These are phyloP conservation scores for Ophiosphaerella herpotricha DNA, from an alignment of 2,329 filamentous ascomycete species.

Conservation along the genomic window DNA sequence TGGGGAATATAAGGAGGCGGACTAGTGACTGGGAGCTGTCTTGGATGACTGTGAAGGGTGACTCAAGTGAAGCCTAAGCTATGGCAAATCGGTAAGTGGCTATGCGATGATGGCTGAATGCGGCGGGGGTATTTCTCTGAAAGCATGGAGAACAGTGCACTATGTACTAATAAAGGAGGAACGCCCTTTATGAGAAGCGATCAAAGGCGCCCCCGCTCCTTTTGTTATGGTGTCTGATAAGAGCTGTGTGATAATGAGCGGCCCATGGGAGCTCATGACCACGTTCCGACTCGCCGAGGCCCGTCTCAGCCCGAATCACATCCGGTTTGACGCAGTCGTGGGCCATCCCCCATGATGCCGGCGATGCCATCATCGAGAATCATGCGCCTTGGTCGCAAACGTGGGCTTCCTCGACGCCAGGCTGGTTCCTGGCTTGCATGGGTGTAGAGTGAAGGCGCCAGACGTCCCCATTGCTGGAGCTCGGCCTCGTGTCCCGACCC, in stretches of 20 bases:
- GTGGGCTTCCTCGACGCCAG: slow-evolving; percentile 41
- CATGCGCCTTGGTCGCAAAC: slow-evolving; percentile 39
- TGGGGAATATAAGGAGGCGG: slow-evolving; percentile 29
- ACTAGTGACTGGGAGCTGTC: slow-evolving; percentile 38
- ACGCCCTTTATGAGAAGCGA: slow-evolving; percentile 29
- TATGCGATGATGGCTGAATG: slow-evolving; percentile 28
- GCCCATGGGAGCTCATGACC: slow-evolving; percentile 23
- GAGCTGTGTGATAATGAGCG: slow-evolving; percentile 20
- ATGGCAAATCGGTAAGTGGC: slow-evolving; percentile 29
- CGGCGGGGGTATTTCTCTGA: slow-evolving; percentile 19
- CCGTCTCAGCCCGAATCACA: slow-evolving; percentile 25
- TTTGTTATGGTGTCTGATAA: slow-evolving; percentile 32
- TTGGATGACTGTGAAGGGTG: slow-evolving; percentile 42
- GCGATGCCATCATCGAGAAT: slow-evolving; percentile 40
- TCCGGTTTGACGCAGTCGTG: slow-evolving; percentile 29
- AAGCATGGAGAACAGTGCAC: slow-evolving; percentile 23
- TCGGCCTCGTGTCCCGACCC: slow-evolving; percentile 19
- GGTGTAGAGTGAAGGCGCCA: slow-evolving; percentile 10
- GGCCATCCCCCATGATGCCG: not conserved
- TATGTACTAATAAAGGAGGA: slow-evolving; percentile 9
- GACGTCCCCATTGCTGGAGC: slow-evolving; percentile 5
- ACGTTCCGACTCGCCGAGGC: slow-evolving; percentile 39
- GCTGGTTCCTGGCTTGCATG: slow-evolving; percentile 16
- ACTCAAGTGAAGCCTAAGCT: slow-evolving; percentile 35
- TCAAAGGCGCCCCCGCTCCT: slow-evolving; percentile 30